phyloP scores from a whole-genome alignment of 768 basidiomycete species.

The Pleurotus salmoneostramineus region DNA sequence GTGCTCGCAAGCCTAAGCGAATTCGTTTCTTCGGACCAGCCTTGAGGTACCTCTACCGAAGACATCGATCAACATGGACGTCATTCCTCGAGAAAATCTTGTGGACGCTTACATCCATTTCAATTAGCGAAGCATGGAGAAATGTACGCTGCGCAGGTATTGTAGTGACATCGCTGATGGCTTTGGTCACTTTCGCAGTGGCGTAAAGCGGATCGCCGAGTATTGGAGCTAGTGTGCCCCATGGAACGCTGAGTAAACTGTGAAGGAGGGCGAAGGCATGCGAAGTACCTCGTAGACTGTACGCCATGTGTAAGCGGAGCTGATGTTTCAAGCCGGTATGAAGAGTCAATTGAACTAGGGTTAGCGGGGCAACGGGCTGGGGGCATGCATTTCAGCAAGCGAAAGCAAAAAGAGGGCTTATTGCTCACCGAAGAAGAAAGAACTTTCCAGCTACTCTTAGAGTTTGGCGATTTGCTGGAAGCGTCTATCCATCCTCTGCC shows the following conservation, averaged over 20 bases:
- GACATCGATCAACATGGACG: not conserved
- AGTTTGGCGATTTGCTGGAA: constrained; percentile 24
- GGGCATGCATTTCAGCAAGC: constrained; percentile 7
- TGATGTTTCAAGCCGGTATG: constrained; percentile 70
- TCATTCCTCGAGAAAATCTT: constrained; percentile 29
- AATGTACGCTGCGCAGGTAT: constrained; percentile 49
- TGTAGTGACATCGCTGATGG: constrained; percentile 18
- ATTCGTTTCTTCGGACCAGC: constrained; percentile 42
- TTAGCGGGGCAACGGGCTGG: constrained; percentile 42
- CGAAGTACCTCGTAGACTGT: constrained; percentile 38
- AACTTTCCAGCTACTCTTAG: constrained; percentile 55
- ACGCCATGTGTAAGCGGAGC: constrained; percentile 60
- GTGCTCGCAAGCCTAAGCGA: constrained; percentile 50
- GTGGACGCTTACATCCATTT: constrained; percentile 39
- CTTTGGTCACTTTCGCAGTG: constrained; percentile 22
- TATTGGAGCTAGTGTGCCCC: constrained; percentile 47
- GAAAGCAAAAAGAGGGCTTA: not conserved
- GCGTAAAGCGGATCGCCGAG: constrained; percentile 59
- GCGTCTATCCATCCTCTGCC: constrained; percentile 41
- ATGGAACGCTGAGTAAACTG: too few relatives aligned
- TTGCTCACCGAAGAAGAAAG: constrained; percentile 53
- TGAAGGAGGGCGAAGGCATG: too few relatives aligned
- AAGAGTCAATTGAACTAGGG: constrained; percentile 52
- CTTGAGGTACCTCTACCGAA: constrained; percentile 43
- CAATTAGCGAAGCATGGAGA: constrained; percentile 47